Base-by-base conservation (phyloP, 306 rosid species). In the Dicorynia guianensis region DNA sequence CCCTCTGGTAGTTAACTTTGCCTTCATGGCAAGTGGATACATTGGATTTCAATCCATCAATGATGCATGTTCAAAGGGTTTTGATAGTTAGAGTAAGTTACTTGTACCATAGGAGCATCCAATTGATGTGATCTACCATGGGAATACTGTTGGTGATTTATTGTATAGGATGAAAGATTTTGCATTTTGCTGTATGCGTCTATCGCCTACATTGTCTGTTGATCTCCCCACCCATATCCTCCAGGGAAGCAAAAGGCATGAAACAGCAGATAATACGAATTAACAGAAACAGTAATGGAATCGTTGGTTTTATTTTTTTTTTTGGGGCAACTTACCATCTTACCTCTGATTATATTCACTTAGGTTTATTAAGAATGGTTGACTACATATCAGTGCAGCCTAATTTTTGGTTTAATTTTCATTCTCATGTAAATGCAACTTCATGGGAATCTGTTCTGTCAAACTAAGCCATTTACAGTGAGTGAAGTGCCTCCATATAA, bases 131-230 rank as follows among this genome's bases (percentile, higher is more conserved):
- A 58, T 72, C 68, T 15, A 44, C 79, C 19, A 50, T 79, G 69
- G 68, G 52, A 68, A 77, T 69, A 61, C 76, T 5, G 65, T 47
- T 76, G 75, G 53, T 76, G 71, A 80, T 76, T 83, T 73, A 76
- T 73, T 84, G 88, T 84, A 84, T 77, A 84, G 82, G 78, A 49
- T 66, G 40, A 64, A 80, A 63, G 71, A 63, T 80, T 84, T 68
- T 84, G 52, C 50, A 47, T 40, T 74, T 69, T 76, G 39, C 40
- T 59, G 74, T 52, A 43, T 58, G 76, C 46, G 52, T 44, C 46
- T 39, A 36, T 76, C 8, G 20, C 64, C 61, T 43, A 57, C 64
- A 19, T 75, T 67, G 18, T 71, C 25, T 81, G 63, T 39, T 68
- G 20, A 74, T 47, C 66, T 78, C 36, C 40, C 20, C 60, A 11